phyloP scores from a whole-genome alignment of 768 basidiomycete genomes.

The Naganishia vaughanmartiniae region DNA sequence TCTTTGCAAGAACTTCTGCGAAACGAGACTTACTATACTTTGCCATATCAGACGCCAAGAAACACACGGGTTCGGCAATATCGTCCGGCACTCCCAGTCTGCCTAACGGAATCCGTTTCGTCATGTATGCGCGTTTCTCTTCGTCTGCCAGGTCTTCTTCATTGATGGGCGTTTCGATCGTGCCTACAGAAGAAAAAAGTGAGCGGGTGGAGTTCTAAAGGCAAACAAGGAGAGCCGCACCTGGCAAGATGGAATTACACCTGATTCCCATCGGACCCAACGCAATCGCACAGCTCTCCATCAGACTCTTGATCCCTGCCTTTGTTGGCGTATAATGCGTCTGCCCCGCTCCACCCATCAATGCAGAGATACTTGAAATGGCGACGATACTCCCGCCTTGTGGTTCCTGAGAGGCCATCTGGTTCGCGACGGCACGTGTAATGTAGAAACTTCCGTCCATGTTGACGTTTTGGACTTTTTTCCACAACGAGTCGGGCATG shows the following conservation, averaged over 20 bases:
- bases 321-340: constrained; percentile 79
- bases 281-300: constrained; percentile 76
- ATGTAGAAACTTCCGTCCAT: constrained; percentile 71
- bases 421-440: constrained; percentile 63
- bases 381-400: constrained; percentile 73
- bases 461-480: constrained; percentile 67
- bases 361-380: constrained; percentile 73
- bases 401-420: constrained; percentile 62
- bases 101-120: constrained; percentile 65
- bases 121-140: constrained; percentile 63
- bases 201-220: not conserved
- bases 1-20: not conserved
- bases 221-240: constrained; percentile 28
- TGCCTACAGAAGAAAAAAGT: constrained; percentile 54
- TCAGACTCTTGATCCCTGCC: constrained; percentile 71
- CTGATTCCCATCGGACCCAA: constrained; percentile 74
- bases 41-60: constrained; percentile 69
- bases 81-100: constrained; percentile 70
- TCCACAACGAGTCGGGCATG: constrained; percentile 66
- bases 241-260: constrained; percentile 59
- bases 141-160: constrained; percentile 66
- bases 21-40: constrained; percentile 56
- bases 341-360: constrained; percentile 72
- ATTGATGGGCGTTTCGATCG: constrained; percentile 75
- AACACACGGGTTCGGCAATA: constrained; percentile 71